Base-by-base conservation (phyloP, 257 asterid species). In the Nicotiana obtusifolia region DNA sequence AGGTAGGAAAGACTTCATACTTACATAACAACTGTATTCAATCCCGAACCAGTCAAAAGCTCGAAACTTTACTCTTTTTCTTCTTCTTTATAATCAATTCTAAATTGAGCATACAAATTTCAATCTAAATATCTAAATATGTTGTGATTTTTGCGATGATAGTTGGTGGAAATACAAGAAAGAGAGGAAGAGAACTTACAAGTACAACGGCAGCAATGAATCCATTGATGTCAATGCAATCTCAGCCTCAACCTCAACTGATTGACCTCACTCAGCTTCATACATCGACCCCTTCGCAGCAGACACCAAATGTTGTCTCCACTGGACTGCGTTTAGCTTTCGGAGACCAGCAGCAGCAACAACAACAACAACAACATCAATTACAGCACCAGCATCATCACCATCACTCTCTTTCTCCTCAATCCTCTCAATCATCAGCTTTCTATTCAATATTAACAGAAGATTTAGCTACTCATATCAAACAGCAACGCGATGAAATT, bases 301-400 rank as follows among this genome's bases (percentile, higher is more conserved):
- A 22, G 1, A 87, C 81, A 10, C 86, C 81, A 5, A 83, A 87
- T 67, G 86, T 81, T 13, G 89, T 87, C 10, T 84, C 87, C 60
- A 87, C 90, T 30, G 89, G 92, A 54, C 92, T 89, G 19, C 87
- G 87, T 31, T 66, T 89, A 41, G 82, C 90, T 11, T 87, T 84
- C 10, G 89, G 87, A 5, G 87, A 73, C 37, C 79, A 73, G 14
- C 78, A 82, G 5, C 85, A 85, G 16, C 84, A 82, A 0, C 84
- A 82, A 0, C 88, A 80, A 16, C 81, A 59, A 14, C 84, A 54
- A 5, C 83, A 64, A 5, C 68, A 62, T 10, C 77, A 69, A 69
- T 44, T 41, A 71, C 77, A 67, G 31, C 54, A 68, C 2, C 78
- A 24, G 10, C 86, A 59, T 1, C 82, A n/a, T 2, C 77, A 24